These are phyloP conservation scores for Solanum clarkiae DNA, from an alignment of 257 asterid genomes.

Conservation along the genomic window DNA sequence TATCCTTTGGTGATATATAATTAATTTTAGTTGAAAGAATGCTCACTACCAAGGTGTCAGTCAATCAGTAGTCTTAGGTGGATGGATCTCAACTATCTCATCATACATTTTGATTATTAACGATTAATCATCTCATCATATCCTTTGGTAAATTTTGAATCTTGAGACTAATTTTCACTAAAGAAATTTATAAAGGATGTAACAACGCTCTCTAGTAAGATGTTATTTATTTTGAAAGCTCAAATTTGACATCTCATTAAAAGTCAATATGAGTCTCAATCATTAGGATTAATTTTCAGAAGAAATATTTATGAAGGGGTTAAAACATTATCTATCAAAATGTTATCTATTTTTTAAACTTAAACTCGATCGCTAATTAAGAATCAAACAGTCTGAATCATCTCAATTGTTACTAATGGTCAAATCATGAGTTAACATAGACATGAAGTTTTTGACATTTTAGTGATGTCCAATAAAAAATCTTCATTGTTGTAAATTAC, in stretches of 20 bases:
- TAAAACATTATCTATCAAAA: not conserved
- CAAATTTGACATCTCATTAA: too few relatives aligned
- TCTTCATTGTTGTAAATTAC: not conserved
- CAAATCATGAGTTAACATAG: not conserved
- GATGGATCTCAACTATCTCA: not conserved
- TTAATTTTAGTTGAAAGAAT: not conserved
- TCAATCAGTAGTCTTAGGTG: not conserved
- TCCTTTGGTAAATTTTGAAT: too few relatives aligned
- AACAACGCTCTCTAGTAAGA: not conserved
- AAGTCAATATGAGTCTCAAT: not conserved
- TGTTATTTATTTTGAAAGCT: not conserved
- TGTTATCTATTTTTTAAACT: not conserved
- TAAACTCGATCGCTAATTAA: not conserved
- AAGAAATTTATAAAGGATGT: not conserved
- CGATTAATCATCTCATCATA: not conserved
- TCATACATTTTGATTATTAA: not conserved
- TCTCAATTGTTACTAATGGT: not conserved
- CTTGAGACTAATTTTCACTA: too few relatives aligned
- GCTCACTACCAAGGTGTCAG: not conserved
- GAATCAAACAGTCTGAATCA: not conserved
- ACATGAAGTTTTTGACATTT: not conserved
- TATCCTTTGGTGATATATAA: not conserved
- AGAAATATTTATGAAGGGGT: fast-evolving
- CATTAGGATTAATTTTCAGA: not conserved
- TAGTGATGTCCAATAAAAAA: not conserved